Evolutionary conservation across 345 rosid species (phyloP), one percentile per base, ranked within the genome.

Genomic region (Citropsis articulata): DNA sequence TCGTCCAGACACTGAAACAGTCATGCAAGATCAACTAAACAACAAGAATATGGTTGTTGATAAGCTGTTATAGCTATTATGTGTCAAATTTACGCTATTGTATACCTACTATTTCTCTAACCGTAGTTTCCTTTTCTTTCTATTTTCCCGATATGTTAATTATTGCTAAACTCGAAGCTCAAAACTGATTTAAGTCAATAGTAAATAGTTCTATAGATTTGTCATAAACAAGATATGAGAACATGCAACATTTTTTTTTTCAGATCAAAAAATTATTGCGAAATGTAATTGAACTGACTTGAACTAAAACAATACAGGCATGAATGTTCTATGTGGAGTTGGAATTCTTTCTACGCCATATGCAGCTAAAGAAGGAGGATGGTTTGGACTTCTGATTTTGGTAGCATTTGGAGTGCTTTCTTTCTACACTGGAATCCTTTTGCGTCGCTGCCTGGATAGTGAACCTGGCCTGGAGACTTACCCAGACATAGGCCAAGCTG

Each of bases 401-500:
- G 30, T 95, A 7, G 78, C 82, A 73, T 95, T 86, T 83, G 97
- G 91, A 2, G 72, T 91, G 38, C 87, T 95, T 75, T 95, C 98
- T 53, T 95, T 84, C 53, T 95, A 95, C 88, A 95, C 99, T 24
- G 99, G 99, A 24, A 66, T 90, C 78, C 97, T 95, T 12, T 53
- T 95, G 84, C 94, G 98, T n/a, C 45, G 82, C 75, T 95, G 98
- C 74, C 84, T 95, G 76, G 99, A 95, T 75, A 93, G 97, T 78
- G 87, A 88, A 80, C 98, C 97, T 0, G 98, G 90, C 25, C 86
- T 95, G 25, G 92, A 89, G 84, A 95, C 99, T 66, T 95, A 93
- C 84, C 99, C 99, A 0, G 99, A 95, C 77, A 91, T 95, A 53
- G 99, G 99, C 69, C 94, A 93, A 74, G 98, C 96, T 2, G 99